phyloP scores from a whole-genome alignment of 2,329 filamentous ascomycete species.

The Dactylonectria estremocensis region DNA sequence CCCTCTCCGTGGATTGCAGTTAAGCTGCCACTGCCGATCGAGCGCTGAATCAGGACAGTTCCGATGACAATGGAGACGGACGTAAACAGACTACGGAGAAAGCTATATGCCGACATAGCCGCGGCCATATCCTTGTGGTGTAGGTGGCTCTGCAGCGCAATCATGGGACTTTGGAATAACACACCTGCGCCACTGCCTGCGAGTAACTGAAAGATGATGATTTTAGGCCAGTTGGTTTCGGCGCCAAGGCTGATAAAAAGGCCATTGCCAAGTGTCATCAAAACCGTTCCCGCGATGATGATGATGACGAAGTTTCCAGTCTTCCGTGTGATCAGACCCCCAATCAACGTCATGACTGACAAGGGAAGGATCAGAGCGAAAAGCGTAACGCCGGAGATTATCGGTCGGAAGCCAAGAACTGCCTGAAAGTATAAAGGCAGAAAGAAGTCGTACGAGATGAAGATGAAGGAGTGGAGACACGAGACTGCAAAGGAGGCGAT shows the following conservation, averaged over 20 bases:
- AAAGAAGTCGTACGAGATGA: constrained; percentile 84
- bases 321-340: constrained; percentile 70
- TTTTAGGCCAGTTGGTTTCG: constrained; percentile 66
- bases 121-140: constrained; percentile 74
- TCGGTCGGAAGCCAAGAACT: constrained; percentile 76
- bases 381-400: constrained; percentile 81
- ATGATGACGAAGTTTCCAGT: constrained; percentile 75
- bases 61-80: constrained; percentile 79
- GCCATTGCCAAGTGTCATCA: constrained; percentile 77
- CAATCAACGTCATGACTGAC: constrained; percentile 71
- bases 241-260: constrained; percentile 73
- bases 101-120: constrained; percentile 76
- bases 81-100: constrained; percentile 77
- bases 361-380: constrained; percentile 79
- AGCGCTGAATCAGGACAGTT: constrained; percentile 78
- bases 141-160: constrained; percentile 77
- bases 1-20: constrained; percentile 27
- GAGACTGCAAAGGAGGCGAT: constrained; percentile 75
- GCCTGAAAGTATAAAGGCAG: constrained; percentile 88
- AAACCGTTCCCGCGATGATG: constrained; percentile 70
- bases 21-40: constrained; percentile 34
- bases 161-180: constrained; percentile 79
- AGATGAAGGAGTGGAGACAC: constrained; percentile 82
- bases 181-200: constrained; percentile 75
- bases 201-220: constrained; percentile 74